A percentile compares a stretch with the other conserved stretches of the same genome.
Conservation (phyloP, 148 eudicot genomes). For the Pouteria glomerata region DNA sequence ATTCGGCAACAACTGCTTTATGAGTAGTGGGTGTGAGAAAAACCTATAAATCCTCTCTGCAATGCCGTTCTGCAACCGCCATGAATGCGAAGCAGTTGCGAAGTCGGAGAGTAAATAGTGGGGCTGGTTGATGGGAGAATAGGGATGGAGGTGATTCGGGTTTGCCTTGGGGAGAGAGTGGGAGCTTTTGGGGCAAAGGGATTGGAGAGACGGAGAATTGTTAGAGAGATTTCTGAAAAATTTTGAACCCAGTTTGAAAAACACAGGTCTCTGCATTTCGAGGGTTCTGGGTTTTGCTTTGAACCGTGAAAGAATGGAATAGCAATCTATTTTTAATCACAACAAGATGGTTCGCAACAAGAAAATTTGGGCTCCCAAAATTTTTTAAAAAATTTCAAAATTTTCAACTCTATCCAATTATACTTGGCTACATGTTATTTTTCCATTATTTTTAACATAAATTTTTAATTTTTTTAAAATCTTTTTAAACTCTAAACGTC, state of each 20-base stretch:
- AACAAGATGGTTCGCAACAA: too few species aligned
- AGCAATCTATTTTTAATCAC: too few species aligned
- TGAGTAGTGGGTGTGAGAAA: conserved; percentile 24
- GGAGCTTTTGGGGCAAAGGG: conserved; percentile 2
- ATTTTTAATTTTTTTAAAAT: too few species aligned
- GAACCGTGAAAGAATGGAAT: too few species aligned
- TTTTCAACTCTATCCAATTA: too few species aligned
- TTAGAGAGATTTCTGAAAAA: conserved; percentile 17
- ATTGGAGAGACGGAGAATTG: not conserved
- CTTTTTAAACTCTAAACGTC: too few species aligned
- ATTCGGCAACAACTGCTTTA: conserved; percentile 20
- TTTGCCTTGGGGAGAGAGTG: conserved; percentile 21
- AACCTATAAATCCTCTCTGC: conserved; percentile 25
- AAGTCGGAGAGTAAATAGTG: conserved; percentile 19
- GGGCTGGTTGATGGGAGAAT: conserved; percentile 2
- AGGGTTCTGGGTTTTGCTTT: too few species aligned
- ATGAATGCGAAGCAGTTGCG: conserved; percentile 19
- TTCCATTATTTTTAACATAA: too few species aligned
- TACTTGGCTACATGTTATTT: too few species aligned
- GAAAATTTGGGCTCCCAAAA: too few species aligned
- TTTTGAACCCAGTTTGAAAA: conserved; percentile 31
- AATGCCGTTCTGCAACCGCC: not conserved
- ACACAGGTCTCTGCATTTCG: conserved; percentile 41
- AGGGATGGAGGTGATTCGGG: conserved; percentile 5
- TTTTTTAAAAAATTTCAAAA: too few species aligned